Base-by-base conservation (phyloP, 2,329 filamentous ascomycete species). In the Trichophyton mentagrophytes region DNA sequence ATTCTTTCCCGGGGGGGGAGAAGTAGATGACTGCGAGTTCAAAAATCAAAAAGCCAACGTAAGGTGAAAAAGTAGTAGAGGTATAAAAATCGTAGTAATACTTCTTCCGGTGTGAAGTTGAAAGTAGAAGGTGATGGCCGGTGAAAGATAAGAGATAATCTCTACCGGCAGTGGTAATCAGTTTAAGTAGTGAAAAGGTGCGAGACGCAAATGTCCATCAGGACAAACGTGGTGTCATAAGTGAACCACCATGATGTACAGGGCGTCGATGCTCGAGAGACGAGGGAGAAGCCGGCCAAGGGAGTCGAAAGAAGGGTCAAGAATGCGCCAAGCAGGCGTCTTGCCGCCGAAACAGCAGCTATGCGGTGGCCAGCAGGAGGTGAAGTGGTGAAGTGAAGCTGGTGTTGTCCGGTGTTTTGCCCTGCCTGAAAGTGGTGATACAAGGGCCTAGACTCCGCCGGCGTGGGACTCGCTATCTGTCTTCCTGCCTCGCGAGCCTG, bases 201-300 rank as follows among this genome's bases (percentile, higher is more conserved):
- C 22, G 49, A 53, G 49, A 53, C 49, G 49, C 49, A 53, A 33
- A 53, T 53, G 49, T 53, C 49, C 49, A 53, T 53, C 49, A 53
- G 49, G 49, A 53, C 49, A 27, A 53, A 53, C 49, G 49, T 53
- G n/a, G 49, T 53, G 49, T 53, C 49, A 53, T 53, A 53, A 53
- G 5, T 13, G 17, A 53, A 53, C 49, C 49, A 53, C 49, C 49
- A 53, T 53, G 49, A 30, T 53, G 49, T 20, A 53, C 15, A 44
- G n/a, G 11, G 49, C 13, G 49, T 53, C 11, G 49, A 25, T 15
- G 49, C 22, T 25, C 49, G 49, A 7, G 40, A 44, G 33, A 44
- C 40, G 40, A 44, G 40, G 27, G 27, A 8, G 27, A 30, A 30
- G 49, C 13, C 22, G 20, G 44, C 9, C 22, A 30, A 15, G 7